Evolutionary conservation across 176 grass and related monocot species (phyloP), one percentile per base, ranked within the genome.

Genomic region (Tuctoria greenei): DNA sequence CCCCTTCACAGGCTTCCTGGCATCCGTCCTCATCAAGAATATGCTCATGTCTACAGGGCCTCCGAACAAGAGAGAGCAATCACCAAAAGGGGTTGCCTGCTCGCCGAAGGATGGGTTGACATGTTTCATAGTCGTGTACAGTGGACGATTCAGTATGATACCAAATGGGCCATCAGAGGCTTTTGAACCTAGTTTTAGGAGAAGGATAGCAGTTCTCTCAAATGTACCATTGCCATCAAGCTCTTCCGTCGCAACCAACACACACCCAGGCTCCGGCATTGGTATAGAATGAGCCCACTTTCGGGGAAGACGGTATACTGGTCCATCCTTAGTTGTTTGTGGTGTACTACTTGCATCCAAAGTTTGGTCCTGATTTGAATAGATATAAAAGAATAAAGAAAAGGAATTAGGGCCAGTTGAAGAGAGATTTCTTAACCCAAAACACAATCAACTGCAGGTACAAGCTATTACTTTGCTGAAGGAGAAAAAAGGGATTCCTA

Each of bases 241-340:
- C 71, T 90, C 87, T 71, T 99, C 84, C 4, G 96, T 92, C 40
- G 96, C 85, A 62, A 99, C 82, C 75, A 95, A 61, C 49, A 92
- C 64, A 26, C 96, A 99, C 4, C 96, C 89, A 26, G 86, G 83
- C 72, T 99, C 96, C 45, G 87, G 92, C 42, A 92, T 64, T 16
- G 96, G 38, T 12, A 97, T 95, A 20, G 92, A 76, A 69, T 99
- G 96, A 28, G 85, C 96, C 96, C 96, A 99, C 45, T 90, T 84
- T 25, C 69, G 23, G 69, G 85, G 86, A 85, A 90, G 85, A 64
- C 49, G 70, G 61, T 86, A 72, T 36, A 68, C 60, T 62, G 59
- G 69, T 34, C 51, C 79, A 73, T 83, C n/a, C 8, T 74, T 61
- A 1, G 61, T 18, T 80, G 79, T 63, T 21, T 84, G 75, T 5